Evolutionary conservation across 306 rosid genomes (phyloP), one percentile per base, ranked within the genome.

Genomic region (Castanopsis chinensis): DNA sequence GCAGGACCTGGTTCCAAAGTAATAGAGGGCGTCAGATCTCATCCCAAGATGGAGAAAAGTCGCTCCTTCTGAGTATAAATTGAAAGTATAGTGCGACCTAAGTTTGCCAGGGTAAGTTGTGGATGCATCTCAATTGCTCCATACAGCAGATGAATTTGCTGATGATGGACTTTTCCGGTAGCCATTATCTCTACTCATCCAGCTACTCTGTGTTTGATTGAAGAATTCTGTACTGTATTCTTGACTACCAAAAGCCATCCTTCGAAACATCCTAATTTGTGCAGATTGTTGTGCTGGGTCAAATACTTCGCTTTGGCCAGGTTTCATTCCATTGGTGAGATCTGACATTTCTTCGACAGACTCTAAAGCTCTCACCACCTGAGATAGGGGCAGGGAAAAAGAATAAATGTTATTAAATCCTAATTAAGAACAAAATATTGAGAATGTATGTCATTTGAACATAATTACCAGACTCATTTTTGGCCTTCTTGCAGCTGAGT

Each of bases 331-430:
- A 33, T 93, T 91, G 32, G 79, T 89, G 69, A 96, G 96, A 85
- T 96, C 98, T 0, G 89, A 33, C 74, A 80, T 8, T 70, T 96
- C 98, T 49, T 91, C 94, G 35, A 91, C 59, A 41, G 96, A 85
- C 80, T 90, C 98, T 17, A 93, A 88, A 78, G 99, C 99, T 86
- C 99, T 91, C 60, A 90, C 94, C 73, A 95, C 98, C 99, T 95
- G 83, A 23, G 10, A 74, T 6, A 45, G 21, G 65, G 49, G 63
- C 5, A 2, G 5, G 70, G 72, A 61, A 17, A 73, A 25, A 27
- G 33, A 72, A 71, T 54, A 68, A 72, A 20, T 54, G 33, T 18
- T 30, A 53, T 49, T 78, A 70, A 72, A 67, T 55, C 54, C 64
- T 49, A 69, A 33, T 25, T 12, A 55, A 71, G 78, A 58, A 28